Percentiles rank a stretch among this genome's conserved stretches.
Conservation (phyloP, 768 basidiomycete genomes). For the Pulveroboletus ravenelii region DNA sequence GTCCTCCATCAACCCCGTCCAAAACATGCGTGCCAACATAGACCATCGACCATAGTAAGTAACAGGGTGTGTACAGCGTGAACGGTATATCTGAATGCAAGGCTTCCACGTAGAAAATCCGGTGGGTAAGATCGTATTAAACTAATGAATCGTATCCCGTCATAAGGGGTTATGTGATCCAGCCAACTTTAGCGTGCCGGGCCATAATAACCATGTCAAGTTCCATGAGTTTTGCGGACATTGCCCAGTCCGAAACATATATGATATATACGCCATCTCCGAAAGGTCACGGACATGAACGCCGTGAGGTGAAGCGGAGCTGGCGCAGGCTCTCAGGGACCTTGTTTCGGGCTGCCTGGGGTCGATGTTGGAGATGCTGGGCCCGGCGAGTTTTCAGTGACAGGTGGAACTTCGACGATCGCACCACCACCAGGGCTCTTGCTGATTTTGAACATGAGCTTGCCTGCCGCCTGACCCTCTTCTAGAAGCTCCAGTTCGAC, state of each 20-base stretch:
- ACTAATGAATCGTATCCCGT: neutral
- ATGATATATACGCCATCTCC: neutral
- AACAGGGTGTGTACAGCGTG: slow-evolving; percentile 15
- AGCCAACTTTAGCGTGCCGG: neutral
- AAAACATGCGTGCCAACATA: neutral
- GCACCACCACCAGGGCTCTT: slow-evolving; percentile 9
- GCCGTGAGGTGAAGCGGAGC: neutral
- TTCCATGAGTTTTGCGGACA: neutral
- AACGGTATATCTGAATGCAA: slow-evolving; percentile 9
- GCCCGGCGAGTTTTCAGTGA: neutral
- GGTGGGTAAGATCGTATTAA: neutral
- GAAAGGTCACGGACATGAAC: slow-evolving; percentile 4
- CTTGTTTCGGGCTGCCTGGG: slow-evolving; percentile 2
- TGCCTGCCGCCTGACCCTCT: slow-evolving; percentile 30
- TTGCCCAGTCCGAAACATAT: slow-evolving; percentile 8
- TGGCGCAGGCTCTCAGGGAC: neutral
- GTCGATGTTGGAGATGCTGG: neutral
- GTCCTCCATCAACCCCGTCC: neutral
- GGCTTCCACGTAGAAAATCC: neutral
- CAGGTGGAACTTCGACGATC: slow-evolving; percentile 1
- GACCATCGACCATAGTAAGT: neutral
- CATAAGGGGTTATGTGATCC: neutral
- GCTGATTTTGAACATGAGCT: slow-evolving; percentile 24
- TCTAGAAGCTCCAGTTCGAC: slow-evolving; percentile 30
- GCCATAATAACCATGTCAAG: neutral